These are phyloP conservation scores for Alloteropsis semialata DNA, from an alignment of 176 grass and related monocot species.

Conservation along the genomic window DNA sequence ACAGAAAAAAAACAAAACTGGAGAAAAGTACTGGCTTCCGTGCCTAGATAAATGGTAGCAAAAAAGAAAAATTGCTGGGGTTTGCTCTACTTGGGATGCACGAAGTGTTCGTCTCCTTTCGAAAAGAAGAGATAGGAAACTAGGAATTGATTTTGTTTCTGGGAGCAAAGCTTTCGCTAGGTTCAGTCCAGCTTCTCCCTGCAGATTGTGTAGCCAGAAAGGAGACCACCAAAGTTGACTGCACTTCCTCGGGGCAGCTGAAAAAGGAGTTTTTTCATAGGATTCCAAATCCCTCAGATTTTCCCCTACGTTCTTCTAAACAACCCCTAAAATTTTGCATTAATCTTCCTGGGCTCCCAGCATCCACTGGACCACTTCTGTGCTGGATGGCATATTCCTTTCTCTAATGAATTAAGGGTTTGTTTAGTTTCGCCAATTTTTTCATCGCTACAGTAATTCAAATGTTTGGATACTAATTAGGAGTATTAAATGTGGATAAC, in stretches of 20 bases:
- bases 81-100: neutral
- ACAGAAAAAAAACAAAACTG: neutral
- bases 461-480: too few species aligned
- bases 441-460: too few species aligned
- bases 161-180: neutral
- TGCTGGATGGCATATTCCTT: neutral
- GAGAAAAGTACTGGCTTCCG: neutral
- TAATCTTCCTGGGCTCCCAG: neutral
- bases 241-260: neutral
- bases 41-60: neutral
- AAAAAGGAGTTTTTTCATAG: conserved; percentile 15
- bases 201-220: neutral
- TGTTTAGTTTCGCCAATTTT: too few species aligned
- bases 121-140: neutral
- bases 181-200: neutral
- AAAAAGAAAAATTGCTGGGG: neutral
- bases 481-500: too few species aligned
- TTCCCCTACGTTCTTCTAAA: neutral
- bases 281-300: neutral
- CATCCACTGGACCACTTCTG: neutral
- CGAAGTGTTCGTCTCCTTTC: neutral
- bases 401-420: neutral
- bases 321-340: neutral
- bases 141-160: neutral
- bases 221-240: neutral